Conservation (phyloP, 139 green algal species). For the Tetraselmis chui region DNA sequence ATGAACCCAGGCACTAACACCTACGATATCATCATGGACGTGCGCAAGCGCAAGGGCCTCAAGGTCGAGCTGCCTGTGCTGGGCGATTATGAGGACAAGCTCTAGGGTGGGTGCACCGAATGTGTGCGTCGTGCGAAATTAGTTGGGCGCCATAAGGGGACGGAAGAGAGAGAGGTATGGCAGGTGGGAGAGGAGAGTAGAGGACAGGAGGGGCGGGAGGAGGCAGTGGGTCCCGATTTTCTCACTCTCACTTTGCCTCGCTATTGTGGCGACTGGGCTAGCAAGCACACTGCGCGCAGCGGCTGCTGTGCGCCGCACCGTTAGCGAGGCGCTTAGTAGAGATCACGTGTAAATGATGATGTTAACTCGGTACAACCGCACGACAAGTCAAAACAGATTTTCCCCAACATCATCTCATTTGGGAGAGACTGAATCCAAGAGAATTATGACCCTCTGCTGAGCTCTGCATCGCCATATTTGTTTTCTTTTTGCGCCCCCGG, state of each 20-base stretch:
- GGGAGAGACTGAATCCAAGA: no score
- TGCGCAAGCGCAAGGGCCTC: constrained; percentile 95
- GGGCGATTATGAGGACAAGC: constrained; percentile 96
- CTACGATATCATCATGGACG: constrained; percentile 71
- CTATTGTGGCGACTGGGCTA: background rate
- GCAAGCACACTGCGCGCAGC: background rate
- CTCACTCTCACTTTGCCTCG: background rate
- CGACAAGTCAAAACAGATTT: no score
- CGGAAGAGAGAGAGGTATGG: no score
- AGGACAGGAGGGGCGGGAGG: no score
- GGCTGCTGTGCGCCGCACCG: background rate
- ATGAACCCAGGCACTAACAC: constrained; percentile 62
- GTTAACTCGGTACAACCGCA: background rate
- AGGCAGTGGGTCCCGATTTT: background rate
- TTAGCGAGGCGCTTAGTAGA: background rate
- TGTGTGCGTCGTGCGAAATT: no score
- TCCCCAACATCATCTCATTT: no score
- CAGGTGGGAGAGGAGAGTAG: no score
- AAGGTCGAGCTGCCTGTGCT: constrained; percentile 72
- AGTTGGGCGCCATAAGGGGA: background rate
- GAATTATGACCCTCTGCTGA: no score
- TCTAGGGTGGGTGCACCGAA: constrained; percentile 70
- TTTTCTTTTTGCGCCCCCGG: no score
- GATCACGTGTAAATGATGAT: background rate
- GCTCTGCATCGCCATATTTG: no score